A percentile compares a stretch with the other conserved stretches of the same genome.
Conservation (phyloP, 1,284 basidiomycete genomes). For the Rhizopogon parksii region DNA sequence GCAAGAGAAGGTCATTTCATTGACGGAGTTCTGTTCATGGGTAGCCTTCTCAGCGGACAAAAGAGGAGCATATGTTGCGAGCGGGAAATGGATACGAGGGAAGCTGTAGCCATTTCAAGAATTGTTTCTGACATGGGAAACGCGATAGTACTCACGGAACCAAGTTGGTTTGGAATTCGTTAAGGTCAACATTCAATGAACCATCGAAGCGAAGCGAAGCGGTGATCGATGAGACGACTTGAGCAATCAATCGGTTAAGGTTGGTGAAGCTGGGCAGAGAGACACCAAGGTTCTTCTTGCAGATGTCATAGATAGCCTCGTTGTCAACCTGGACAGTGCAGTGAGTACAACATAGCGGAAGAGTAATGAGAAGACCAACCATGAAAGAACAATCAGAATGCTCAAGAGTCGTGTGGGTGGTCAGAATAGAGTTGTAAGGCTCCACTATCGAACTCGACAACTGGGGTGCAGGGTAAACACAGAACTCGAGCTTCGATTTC, state of each 20-base stretch:
- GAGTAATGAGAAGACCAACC: slow-evolving; percentile 37
- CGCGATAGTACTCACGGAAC: slow-evolving; percentile 66
- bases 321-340: slow-evolving; percentile 70
- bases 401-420: slow-evolving; percentile 98
- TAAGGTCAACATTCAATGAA: slow-evolving; percentile 95
- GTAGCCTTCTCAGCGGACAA: slow-evolving; percentile 82
- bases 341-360: slow-evolving; percentile 5
- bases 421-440: slow-evolving; percentile 98
- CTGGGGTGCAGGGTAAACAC: slow-evolving; percentile 93
- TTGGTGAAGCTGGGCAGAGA: slow-evolving; percentile 88
- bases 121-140: slow-evolving; percentile 5
- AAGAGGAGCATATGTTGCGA: slow-evolving; percentile 94
- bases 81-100: slow-evolving; percentile 97
- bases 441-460: slow-evolving; percentile 97
- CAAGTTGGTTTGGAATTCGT: slow-evolving; percentile 98
- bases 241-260: slow-evolving; percentile 94
- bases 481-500: slow-evolving; percentile 99
- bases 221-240: slow-evolving; percentile 97
- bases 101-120: slow-evolving; percentile 45
- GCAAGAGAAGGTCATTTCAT: slow-evolving; percentile 98
- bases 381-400: slow-evolving; percentile 99
- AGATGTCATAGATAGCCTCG: slow-evolving; percentile 98
- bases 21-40: slow-evolving; percentile 97
- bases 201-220: slow-evolving; percentile 97
- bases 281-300: slow-evolving; percentile 92